Evolutionary conservation across 1,139 yeast genomes (phyloP).

Genomic region (Nakaseomyces sp.): DNA sequence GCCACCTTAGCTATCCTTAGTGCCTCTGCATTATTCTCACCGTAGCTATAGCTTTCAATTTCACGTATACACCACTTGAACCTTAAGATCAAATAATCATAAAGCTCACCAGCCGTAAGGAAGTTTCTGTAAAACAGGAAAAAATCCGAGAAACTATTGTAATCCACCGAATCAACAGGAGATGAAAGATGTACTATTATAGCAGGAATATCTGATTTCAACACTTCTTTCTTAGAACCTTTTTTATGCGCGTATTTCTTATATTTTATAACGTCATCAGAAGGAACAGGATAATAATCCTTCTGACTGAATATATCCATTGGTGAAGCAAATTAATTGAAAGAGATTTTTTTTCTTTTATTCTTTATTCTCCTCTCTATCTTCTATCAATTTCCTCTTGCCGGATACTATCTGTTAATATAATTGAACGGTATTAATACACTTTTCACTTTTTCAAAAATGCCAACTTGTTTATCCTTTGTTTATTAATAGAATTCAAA

Average conservation of each 20-base stretch:
- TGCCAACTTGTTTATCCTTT: too few relatives aligned
- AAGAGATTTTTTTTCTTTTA: too few relatives aligned
- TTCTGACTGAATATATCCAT: slow-evolving; percentile 23
- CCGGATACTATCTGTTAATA: too few relatives aligned
- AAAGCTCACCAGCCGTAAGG: slow-evolving; percentile 46
- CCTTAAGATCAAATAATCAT: slow-evolving; percentile 55
- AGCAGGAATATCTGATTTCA: slow-evolving; percentile 37
- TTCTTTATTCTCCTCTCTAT: too few relatives aligned
- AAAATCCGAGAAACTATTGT: slow-evolving; percentile 72
- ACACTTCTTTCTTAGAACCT: slow-evolving; percentile 19
- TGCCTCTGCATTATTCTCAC: slow-evolving; percentile 10
- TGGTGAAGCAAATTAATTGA: too few relatives aligned
- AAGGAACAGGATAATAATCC: slow-evolving; percentile 30
- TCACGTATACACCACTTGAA: slow-evolving; percentile 61
- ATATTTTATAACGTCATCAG: slow-evolving; percentile 21
- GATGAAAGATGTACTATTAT: slow-evolving; percentile 69
- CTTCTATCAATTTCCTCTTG: too few relatives aligned
- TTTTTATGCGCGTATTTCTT: slow-evolving; percentile 10
- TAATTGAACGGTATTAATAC: too few relatives aligned
- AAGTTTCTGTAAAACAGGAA: slow-evolving; percentile 76
- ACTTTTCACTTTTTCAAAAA: too few relatives aligned
- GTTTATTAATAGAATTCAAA: too few relatives aligned
- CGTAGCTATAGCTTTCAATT: slow-evolving; percentile 22
- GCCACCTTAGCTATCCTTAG: slow-evolving; percentile 34
- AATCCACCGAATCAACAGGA: slow-evolving; percentile 62